Evolutionary conservation across 805 yeast species (phyloP), one percentile per base, ranked within the genome.

Genomic region (Schwanniomyces vanrijiae): DNA sequence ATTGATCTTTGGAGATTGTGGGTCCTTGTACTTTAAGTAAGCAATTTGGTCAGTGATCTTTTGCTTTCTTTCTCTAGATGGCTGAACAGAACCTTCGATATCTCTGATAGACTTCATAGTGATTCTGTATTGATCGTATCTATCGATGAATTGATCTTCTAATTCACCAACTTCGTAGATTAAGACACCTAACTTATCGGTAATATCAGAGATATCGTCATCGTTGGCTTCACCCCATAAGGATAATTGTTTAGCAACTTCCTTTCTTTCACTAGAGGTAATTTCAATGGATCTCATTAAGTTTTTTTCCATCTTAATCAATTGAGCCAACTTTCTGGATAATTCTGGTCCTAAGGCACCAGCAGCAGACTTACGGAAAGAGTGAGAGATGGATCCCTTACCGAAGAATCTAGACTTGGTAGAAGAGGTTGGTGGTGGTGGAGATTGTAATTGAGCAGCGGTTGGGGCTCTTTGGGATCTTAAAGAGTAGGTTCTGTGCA

Each of bases 191-290:
- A 92, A 82, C 75, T 94, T 91, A 75, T 92, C 99, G 58, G 98
- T 92, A 55, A 92, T 90, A 71, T 92, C 98, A 52, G 94, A 84
- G 47, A 92, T 96, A 63, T 92, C 99, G 63, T 92, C 98, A 68
- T 92, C 98, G 66, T 91, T 90, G 66, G 87, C 95, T 70, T 88
- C 96, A 76, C 99, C 99, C 99, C 99, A 92, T 58, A 86, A 69
- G 29, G 97, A 90, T 68, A 92, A 82, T 78, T 92, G 98, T 78
- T 90, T 91, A 61, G 98, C 99, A 58, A 91, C 97, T 62, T 87
- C 91, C 69, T 91, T 85, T 70, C 97, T 84, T 78, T 94, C 98
- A 62, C 87, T 82, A 58, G 97, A 90, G 50, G 90, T 91, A 55
- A 89, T 78, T 77, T 94, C 98, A 62, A 94, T 80, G 52, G 96